phyloP scores from a whole-genome alignment of 2,329 filamentous ascomycete species.

The Tothia fuscella region DNA sequence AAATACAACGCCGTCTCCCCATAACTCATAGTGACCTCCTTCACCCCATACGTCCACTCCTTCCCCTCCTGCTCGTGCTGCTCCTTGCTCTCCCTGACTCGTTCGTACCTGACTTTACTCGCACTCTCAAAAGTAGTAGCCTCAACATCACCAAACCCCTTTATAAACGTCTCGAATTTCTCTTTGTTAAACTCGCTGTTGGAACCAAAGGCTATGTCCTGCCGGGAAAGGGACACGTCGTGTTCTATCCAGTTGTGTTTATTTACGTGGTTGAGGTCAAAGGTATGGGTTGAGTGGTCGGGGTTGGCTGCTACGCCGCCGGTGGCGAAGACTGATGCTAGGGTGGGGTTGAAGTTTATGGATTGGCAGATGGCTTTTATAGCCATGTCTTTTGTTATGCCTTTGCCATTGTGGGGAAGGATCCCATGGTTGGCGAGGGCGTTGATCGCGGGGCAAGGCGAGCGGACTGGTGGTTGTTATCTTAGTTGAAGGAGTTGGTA shows the following conservation, averaged over 20 bases:
- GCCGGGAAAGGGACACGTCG: slow-evolving; percentile 3
- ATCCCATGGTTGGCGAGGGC: slow-evolving; percentile 13
- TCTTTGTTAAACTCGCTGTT: slow-evolving; percentile 7
- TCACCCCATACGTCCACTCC: slow-evolving; percentile 8
- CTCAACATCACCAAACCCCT: slow-evolving; percentile 2
- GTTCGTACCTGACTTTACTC: slow-evolving; percentile 8
- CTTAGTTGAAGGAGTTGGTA: not conserved
- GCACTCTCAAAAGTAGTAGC: slow-evolving; percentile 3
- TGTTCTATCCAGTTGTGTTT: slow-evolving; percentile 11
- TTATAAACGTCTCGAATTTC: too few species aligned
- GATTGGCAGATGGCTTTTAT: slow-evolving; percentile 5
- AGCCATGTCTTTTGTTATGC: slow-evolving; percentile 9
- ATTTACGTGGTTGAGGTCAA: slow-evolving; percentile 10
- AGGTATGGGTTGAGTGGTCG: slow-evolving; percentile 1
- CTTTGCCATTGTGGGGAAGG: slow-evolving; percentile 12
- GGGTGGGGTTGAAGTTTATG: slow-evolving; percentile 7
- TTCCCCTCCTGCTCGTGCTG: slow-evolving; percentile 8
- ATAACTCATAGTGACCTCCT: slow-evolving; percentile 9
- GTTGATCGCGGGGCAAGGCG: slow-evolving; percentile 12
- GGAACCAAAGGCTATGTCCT: slow-evolving; percentile 6
- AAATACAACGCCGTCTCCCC: slow-evolving; percentile 8
- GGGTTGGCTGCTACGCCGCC: slow-evolving; percentile 5
- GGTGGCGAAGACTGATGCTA: slow-evolving; percentile 3
- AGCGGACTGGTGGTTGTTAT: slow-evolving; percentile 6
- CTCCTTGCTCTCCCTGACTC: slow-evolving; percentile 3